These are phyloP conservation scores for Candida corydali DNA, from an alignment of 805 yeast species.

Conservation along the genomic window DNA sequence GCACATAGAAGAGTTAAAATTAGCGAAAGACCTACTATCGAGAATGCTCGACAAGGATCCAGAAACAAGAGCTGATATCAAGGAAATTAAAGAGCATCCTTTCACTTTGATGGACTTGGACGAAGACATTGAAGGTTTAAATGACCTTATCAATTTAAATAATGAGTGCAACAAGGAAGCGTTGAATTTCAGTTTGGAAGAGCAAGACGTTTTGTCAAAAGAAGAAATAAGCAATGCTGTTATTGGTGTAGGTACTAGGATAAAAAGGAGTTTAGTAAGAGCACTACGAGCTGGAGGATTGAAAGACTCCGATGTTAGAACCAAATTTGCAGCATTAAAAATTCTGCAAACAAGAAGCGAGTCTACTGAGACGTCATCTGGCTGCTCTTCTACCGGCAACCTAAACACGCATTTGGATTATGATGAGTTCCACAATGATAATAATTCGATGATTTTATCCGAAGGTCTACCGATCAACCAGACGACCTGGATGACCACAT, in stretches of 20 bases:
- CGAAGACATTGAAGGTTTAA: slow-evolving; percentile 27
- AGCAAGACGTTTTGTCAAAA: slow-evolving; percentile 51
- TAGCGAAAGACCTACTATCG: slow-evolving; percentile 55
- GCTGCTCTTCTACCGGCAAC: slow-evolving; percentile 11
- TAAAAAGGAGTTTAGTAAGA: slow-evolving; percentile 48
- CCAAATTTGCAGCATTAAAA: slow-evolving; percentile 16
- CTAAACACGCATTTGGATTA: slow-evolving; percentile 7
- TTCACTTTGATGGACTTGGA: slow-evolving; percentile 47
- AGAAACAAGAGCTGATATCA: slow-evolving; percentile 58
- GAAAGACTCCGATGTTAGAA: slow-evolving; percentile 19
- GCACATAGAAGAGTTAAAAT: slow-evolving; percentile 38
- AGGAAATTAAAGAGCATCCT: slow-evolving; percentile 72
- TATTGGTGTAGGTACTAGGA: slow-evolving; percentile 69
- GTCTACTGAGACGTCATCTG: slow-evolving; percentile 28
- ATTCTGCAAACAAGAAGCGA: slow-evolving; percentile 23
- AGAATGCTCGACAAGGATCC: slow-evolving; percentile 71
- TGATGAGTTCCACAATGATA: slow-evolving; percentile 7
- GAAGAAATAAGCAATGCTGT: slow-evolving; percentile 77
- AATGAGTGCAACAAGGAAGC: slow-evolving; percentile 8
- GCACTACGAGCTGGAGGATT: slow-evolving; percentile 31
- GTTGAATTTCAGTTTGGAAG: slow-evolving; percentile 19
- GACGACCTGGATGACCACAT: slow-evolving; percentile 12
- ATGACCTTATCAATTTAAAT: slow-evolving; percentile 35
- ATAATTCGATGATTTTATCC: slow-evolving; percentile 29
- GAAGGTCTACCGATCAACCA: slow-evolving; percentile 17